Base-by-base conservation (phyloP, 306 rosid species). In the Fragaria nilgerrensis region DNA sequence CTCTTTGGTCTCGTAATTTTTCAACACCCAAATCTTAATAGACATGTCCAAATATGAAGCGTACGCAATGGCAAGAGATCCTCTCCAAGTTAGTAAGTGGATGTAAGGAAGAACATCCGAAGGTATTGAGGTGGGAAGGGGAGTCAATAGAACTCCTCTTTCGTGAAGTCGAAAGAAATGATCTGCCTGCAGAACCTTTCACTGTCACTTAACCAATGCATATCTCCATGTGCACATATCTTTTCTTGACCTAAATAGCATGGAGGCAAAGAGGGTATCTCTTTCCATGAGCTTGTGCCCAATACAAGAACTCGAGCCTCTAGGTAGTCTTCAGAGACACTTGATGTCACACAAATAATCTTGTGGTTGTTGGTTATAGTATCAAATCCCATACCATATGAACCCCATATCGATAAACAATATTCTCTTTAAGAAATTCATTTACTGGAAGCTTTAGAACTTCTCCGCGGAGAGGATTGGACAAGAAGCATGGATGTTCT, bases 211-310 rank as follows among this genome's bases (percentile, higher is more conserved):
- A 63, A 17, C 68, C 69, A 64, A 64, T 64, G 23, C 68, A 63
- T 64, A 39, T 64, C 69, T 16, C 69, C 69, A 34, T 64, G 9
- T 16, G 45, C 25, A 16, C 44, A 15, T 34, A 34, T 12, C 5
- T 64, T 64, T 4, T 32, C 6, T 37, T 6, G 13, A 16, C 45
- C 22, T 64, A 15, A 20, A 64, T 64, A 36, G 9, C 44, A 34
- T 34, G 69, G 69, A 64, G 69, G 45, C n/a, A 64, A 9, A 16
- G 69, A 64, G 69, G 44, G 22, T 7, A 64, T 64, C 69, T 64
- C 23, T 7, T 9, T 34, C 45, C 69, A 64, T 32, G 69, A 34
- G 13, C 6, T 67, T 67, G 71, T 67, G 16, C 71, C 71, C 27
- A 66, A 37, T 17, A 8, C 48, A 66, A 36, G 45, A 9, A 66